These are phyloP conservation scores for Candida maesae DNA, from an alignment of 805 yeast species.

Conservation along the genomic window DNA sequence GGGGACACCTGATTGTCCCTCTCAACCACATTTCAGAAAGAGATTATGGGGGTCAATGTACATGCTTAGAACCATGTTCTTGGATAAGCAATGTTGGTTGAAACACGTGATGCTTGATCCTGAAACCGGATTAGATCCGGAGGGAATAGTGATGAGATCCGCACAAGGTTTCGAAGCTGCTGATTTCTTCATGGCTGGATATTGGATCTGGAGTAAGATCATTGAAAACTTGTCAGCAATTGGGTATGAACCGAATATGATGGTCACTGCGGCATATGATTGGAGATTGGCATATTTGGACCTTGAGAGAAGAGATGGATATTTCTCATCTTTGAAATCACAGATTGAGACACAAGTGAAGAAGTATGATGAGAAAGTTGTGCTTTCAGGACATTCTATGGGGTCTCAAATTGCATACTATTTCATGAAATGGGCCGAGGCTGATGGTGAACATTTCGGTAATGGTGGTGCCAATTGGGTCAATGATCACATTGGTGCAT, in stretches of 20 bases:
- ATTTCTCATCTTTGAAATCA: constrained; percentile 70
- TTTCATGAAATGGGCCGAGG: constrained; percentile 96
- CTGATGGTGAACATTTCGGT: constrained; percentile 73
- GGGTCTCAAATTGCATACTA: constrained; percentile 88
- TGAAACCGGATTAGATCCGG: constrained; percentile 91
- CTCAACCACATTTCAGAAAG: constrained; percentile 80
- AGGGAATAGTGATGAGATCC: constrained; percentile 73
- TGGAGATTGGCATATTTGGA: constrained; percentile 94
- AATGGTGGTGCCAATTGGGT: constrained; percentile 93
- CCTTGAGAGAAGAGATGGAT: constrained; percentile 81
- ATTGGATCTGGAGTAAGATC: constrained; percentile 98
- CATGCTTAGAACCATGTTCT: constrained; percentile 87
- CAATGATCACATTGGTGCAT: constrained; percentile 74
- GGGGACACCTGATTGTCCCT: constrained; percentile 77
- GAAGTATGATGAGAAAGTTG: constrained; percentile 59
- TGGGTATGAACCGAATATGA: constrained; percentile 88
- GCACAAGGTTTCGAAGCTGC: constrained; percentile 97
- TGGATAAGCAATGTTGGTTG: constrained; percentile 92
- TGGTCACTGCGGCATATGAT: constrained; percentile 91
- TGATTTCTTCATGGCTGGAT: constrained; percentile 94
- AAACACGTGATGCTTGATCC: constrained; percentile 87
- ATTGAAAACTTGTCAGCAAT: constrained; percentile 92
- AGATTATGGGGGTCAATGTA: constrained; percentile 96
- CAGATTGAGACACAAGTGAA: constrained; percentile 61
- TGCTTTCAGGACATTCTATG: constrained; percentile 93